Percentiles rank a stretch among this genome's conserved stretches.
Conservation (phyloP, 305 asterid species). For the Galium porrigens region DNA sequence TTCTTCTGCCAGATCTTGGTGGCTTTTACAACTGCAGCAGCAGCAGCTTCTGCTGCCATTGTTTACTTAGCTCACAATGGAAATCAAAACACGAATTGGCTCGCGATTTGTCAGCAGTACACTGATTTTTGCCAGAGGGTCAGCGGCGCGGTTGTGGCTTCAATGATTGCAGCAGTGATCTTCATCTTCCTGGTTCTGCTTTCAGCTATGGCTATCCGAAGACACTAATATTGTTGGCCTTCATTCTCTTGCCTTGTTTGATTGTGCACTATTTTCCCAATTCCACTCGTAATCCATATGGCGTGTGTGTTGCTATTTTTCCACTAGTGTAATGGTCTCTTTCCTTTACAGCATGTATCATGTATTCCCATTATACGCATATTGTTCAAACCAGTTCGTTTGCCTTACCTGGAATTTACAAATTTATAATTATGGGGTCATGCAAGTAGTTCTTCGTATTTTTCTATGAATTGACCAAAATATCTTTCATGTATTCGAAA, state of each 20-base stretch:
- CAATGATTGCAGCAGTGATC: slow-evolving; percentile 44
- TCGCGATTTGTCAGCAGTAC: slow-evolving; percentile 57
- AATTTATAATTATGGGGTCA: no score
- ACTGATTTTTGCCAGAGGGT: slow-evolving; percentile 51
- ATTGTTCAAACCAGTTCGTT: background rate
- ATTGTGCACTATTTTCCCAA: background rate
- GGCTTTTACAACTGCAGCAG: slow-evolving; percentile 51
- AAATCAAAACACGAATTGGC: slow-evolving; percentile 50
- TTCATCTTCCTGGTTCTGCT: slow-evolving; percentile 42
- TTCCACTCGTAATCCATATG: no score
- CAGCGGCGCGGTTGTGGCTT: slow-evolving; percentile 73
- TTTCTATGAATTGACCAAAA: no score
- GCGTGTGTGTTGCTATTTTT: background rate
- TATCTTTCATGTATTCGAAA: no score
- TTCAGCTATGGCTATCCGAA: slow-evolving; percentile 48
- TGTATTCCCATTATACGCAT: background rate
- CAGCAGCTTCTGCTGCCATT: slow-evolving; percentile 53
- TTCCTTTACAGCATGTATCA: background rate
- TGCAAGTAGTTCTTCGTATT: no score
- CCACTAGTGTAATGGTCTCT: background rate
- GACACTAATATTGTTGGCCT: slow-evolving; percentile 19
- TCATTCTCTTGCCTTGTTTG: background rate
- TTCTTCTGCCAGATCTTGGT: slow-evolving; percentile 27
- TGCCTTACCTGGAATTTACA: background rate
- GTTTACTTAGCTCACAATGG: slow-evolving; percentile 70